Base-by-base conservation (phyloP, 176 grass and related monocot species). In the Oryza australiensis region DNA sequence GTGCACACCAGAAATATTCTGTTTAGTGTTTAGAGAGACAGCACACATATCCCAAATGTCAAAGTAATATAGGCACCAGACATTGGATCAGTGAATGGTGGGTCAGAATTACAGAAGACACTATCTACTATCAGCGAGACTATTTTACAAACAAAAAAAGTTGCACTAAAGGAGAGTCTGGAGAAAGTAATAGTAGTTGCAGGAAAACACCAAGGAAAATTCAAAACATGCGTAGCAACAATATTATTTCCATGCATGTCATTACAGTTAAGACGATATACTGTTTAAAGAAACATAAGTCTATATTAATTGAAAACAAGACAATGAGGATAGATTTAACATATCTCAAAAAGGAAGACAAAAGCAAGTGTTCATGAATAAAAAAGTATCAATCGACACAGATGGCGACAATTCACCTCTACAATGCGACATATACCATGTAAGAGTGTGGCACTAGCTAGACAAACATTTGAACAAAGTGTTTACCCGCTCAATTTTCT, bases 351-450 rank as follows among this genome's bases (percentile, higher is more conserved):
- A 66, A 76, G 35, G 55, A 57, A 76, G 45, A 46, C 26, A 46
- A 27, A 51, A 7, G 26, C 26, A 38, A 46, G 26, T 27, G 15
- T 9, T 40, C 48, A 73, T 30, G 67, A 22, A 14, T 66, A 15
- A 45, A 42, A 32, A 73, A 46, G 35, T 62, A 48, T 22, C 40
- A 40, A 79, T 29, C 18, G 5, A 32, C 16, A 24, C 40, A 28
- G 26, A 82, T 73, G 9, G 35, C 8, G 73, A 73, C 26, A 85
- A 73, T 62, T 80, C 34, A 11, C 26, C 27, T 38, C 66, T 53
- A 77, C 45, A 73, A 62, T 46, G 72, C 3, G 26, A 18, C 67
- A 77, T 40, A 79, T 72, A 53, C 27, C 73, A 45, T 5, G 9
- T n/a, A 62, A 68, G 14, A 75, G 57, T 68, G 45, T 13, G 3